phyloP scores from a whole-genome alignment of 2,329 filamentous ascomycete species.

The Chalaropsis ovoidea region DNA sequence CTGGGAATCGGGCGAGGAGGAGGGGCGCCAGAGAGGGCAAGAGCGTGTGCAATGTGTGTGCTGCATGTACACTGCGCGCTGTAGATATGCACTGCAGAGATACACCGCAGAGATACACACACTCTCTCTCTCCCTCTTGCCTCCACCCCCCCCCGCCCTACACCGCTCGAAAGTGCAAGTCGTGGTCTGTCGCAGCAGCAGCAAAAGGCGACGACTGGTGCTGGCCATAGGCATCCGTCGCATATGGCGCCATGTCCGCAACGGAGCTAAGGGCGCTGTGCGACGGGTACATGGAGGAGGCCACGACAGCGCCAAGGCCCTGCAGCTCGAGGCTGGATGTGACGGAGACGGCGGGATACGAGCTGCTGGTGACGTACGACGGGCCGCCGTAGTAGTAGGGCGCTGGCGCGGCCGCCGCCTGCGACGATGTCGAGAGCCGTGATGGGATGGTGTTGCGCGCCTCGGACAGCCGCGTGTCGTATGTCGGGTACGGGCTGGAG shows the following conservation, averaged over 20 bases:
- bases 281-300: slow-evolving; percentile 24
- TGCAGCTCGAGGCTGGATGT: slow-evolving; percentile 20
- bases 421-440: slow-evolving; percentile 12
- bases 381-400: slow-evolving; percentile 22
- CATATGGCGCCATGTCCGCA: slow-evolving; percentile 16
- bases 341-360: slow-evolving; percentile 23
- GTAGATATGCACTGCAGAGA: background rate
- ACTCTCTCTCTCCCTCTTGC: no score
- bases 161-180: slow-evolving; percentile 21
- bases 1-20: no score
- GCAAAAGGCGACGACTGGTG: slow-evolving; percentile 23
- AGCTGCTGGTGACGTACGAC: slow-evolving; percentile 21
- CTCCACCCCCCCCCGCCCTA: background rate
- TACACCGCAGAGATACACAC: background rate
- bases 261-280: slow-evolving; percentile 15
- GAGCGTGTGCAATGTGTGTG: background rate
- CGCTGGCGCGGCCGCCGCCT: slow-evolving; percentile 10
- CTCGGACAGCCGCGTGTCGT: slow-evolving; percentile 20
- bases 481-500: slow-evolving; percentile 19
- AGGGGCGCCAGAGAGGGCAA: no score
- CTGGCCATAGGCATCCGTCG: slow-evolving; percentile 20
- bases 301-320: slow-evolving; percentile 15
- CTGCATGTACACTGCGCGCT: background rate
- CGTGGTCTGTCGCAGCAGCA: slow-evolving; percentile 9
- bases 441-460: slow-evolving; percentile 19